These are phyloP conservation scores for Lecanosticta acicola DNA, from an alignment of 2,329 filamentous ascomycete species.

Conservation along the genomic window DNA sequence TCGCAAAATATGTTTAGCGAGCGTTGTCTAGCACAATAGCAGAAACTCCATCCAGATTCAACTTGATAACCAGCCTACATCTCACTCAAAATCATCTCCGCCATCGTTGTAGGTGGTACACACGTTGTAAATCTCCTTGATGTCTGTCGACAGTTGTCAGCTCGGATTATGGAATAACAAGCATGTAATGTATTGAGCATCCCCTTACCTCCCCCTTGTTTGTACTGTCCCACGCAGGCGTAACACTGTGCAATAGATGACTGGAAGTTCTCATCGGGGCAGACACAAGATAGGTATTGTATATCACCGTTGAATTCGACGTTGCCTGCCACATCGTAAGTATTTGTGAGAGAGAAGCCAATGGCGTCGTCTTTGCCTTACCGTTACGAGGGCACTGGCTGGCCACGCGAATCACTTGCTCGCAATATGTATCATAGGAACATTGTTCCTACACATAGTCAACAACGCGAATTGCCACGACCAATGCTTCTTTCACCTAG, in stretches of 20 bases:
- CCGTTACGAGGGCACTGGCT: neutral
- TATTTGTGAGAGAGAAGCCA: neutral
- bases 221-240: neutral
- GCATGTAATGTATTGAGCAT: too few species aligned
- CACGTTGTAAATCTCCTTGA: neutral
- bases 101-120: neutral
- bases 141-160: neutral
- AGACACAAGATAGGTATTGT: neutral
- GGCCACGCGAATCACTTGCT: neutral
- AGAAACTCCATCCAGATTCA: too few species aligned
- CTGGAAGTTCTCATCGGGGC: neutral
- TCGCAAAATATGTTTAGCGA: too few species aligned
- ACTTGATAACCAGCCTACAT: neutral
- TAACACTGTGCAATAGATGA: neutral
- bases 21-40: too few species aligned
- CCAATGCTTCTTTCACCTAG: neutral
- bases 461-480: neutral
- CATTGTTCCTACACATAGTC: neutral
- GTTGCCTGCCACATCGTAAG: neutral
- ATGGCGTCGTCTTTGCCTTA: neutral
- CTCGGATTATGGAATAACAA: too few species aligned
- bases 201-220: neutral
- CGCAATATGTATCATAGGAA: neutral
- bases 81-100: neutral
- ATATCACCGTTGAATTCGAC: neutral